Base-by-base conservation (phyloP, 768 basidiomycete species). In the Leccinum boreale region DNA sequence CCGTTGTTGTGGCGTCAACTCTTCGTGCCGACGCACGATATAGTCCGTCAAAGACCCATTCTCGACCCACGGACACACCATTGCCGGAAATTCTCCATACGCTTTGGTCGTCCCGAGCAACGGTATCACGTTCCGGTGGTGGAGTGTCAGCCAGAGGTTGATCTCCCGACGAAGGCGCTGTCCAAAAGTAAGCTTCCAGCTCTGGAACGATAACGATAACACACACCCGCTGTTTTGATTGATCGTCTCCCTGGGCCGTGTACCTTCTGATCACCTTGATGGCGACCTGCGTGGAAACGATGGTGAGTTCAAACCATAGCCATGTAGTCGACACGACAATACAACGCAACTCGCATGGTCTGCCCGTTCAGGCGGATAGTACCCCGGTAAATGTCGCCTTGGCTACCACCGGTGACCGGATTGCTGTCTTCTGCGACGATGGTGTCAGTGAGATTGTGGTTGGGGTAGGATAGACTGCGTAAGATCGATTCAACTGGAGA, bases 21-120 rank as follows among this genome's bases (percentile, higher is more conserved):
- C 24, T 6, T 59, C 46, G 24, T 58, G 42, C 14, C 42, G 35
- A 14, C 54, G 51, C 10, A 63, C 61, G 26, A 74, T 52, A 50
- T 72, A 74, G 0, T 53, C 36, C 2, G 59, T 59, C 5, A 74
- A 62, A n/a, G 59, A 45, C 0, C 71, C 73, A 29, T 73, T 65
- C 11, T 73, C 68, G 19, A 65, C 47, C 73, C 73, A 74, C 4
- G 74, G 74, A 24, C 59, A 75, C 15, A 75, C 60, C 70, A 73
- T 73, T 1, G 74, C 71, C 3, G 58, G 47, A 51, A 69, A 67
- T 3, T 63, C 66, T 2, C 75, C 75, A 54, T 67, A 75, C 31
- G 55, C 67, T 1, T 21, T 54, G 21, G 67, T 59, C 10, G 61
- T 65, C 17, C 74, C 73, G 5, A 64, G 67, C 0, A 75, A 59